Base-by-base conservation (phyloP, 192 early-diverging fungal species). In the Ambispora gerdemannii region DNA sequence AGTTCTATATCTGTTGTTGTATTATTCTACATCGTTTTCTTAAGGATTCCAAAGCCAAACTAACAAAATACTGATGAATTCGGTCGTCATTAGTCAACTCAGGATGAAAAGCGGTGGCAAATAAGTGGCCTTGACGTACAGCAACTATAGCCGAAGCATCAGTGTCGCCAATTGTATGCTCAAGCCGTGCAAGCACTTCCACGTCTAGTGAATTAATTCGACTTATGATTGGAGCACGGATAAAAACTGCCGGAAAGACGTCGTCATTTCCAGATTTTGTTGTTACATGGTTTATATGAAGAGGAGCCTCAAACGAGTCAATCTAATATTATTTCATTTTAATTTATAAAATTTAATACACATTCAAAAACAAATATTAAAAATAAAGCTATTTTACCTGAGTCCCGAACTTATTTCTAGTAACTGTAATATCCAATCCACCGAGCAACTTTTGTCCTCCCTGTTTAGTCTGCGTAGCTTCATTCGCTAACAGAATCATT, bases 51-150 rank as follows among this genome's bases (percentile, higher is more conserved):
- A 32, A 19, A 2, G 50, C 81, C 53, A 83, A 56, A 33, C 70
- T 61, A 50, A 84, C 83, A 91, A 97, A 98, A 80, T 88, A 95
- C 60, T 78, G 76, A 76, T 98, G 97, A 81, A 95, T 89, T 25
- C 95, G 78, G 71, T 83, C 84, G 77, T 99, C 97, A 15, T 73
- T 69, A 4, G 97, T 99, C 62, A 99, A 82, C 75, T 99, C 97
- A 0, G 97, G 97, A 71, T 99, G 97, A 84, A 99, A 99, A 43
- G 93, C 87, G 0, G 93, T 94, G 50, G 89, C 97, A 33, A 99
- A 76, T 20, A 98, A 74, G 50, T 93, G 84, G 53, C 85, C 90
- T 70, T 97, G 93, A 69, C 81, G 84, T 27, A 99, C 95, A 1
- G 97, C 97, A 28, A 99, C 96, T 76, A 95, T 84, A 17, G 80